These are phyloP conservation scores for Mortierella polycephala DNA, from an alignment of 371 early-diverging fungal genomes.

Conservation along the genomic window DNA sequence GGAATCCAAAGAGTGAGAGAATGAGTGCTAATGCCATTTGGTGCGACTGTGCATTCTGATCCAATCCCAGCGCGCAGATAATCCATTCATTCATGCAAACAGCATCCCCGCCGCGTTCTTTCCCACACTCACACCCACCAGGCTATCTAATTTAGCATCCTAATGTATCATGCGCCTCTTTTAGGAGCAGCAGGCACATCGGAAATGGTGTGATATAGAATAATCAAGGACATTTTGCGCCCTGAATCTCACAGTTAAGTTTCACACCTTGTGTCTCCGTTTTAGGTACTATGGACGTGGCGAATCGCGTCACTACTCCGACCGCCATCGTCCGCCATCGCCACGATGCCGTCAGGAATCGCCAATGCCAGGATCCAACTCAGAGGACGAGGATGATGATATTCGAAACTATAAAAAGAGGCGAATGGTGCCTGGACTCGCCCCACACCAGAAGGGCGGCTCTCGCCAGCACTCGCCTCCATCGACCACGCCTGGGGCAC, in stretches of 20 bases:
- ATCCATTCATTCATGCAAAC: no score
- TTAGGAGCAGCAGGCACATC: no score
- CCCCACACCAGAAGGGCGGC: conserved; percentile 10
- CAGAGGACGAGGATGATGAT: conserved; percentile 52
- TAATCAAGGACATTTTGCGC: no score
- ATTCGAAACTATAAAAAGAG: conserved; percentile 45
- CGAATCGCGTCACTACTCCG: conserved; percentile 15
- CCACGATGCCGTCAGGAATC: conserved; percentile 52
- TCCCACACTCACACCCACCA: no score
- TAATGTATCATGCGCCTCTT: no score
- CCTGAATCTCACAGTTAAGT: neutral
- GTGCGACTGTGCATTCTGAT: no score
- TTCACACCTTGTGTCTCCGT: neutral
- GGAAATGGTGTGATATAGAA: no score
- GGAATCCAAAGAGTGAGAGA: no score
- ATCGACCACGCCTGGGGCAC: conserved; percentile 34
- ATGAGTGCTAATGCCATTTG: no score
- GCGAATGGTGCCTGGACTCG: conserved; percentile 23
- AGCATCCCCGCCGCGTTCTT: no score
- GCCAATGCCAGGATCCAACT: conserved; percentile 50
- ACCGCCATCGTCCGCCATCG: conserved; percentile 28
- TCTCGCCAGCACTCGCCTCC: conserved; percentile 33
- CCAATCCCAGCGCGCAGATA: no score
- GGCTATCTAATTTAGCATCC: no score
- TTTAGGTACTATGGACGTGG: conserved; percentile 26